Evolutionary conservation across 768 basidiomycete species (phyloP), one percentile per base, ranked within the genome.

Genomic region (Russula ochroleuca): DNA sequence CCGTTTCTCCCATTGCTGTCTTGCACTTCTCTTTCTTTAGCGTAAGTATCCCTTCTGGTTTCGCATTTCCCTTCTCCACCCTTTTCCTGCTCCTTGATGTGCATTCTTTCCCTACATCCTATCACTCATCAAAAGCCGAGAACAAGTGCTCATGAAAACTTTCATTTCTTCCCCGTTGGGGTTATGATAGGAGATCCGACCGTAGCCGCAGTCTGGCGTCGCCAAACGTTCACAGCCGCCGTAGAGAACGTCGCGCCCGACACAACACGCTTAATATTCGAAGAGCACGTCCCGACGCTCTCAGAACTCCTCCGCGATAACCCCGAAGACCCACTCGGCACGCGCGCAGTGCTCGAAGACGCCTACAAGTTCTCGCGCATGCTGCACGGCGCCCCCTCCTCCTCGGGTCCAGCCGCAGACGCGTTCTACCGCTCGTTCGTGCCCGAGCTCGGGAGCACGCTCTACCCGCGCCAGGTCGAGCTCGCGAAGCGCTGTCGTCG

Each of bases 171-270:
- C 28, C 28, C 28, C 28, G n/a, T n/a, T n/a, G n/a, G n/a, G n/a
- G n/a, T n/a, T 28, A 28, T 28, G 28, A 28, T 69, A 93, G 90
- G 90, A 56, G 90, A 94, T 70, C 86, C 92, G 14, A 86, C 90
- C 5, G 90, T 94, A n/a, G 92, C 92, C 0, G 82, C 84, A 45
- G 92, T 94, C 21, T 94, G 92, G 92, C 84, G 92, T 25, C 83
- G 91, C 13, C 92, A 94, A 72, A 94, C 92, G 3, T 93, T 92
- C 75, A 87, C 88, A 13, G 92, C 92, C 0, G 90, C 92, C 5
- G 88, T 94, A 57, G 90, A 92, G 38, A 73, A 81, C 0, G 87
- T 86, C 73, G 85, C 89, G 0, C 82, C 85, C 7, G 85, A 87
- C 56, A 88, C 91, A 81, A 80, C 84, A 0, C 69, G 79, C 33